Conservation (phyloP, 1,139 yeast species). For the Yamadazyma atlantica region DNA sequence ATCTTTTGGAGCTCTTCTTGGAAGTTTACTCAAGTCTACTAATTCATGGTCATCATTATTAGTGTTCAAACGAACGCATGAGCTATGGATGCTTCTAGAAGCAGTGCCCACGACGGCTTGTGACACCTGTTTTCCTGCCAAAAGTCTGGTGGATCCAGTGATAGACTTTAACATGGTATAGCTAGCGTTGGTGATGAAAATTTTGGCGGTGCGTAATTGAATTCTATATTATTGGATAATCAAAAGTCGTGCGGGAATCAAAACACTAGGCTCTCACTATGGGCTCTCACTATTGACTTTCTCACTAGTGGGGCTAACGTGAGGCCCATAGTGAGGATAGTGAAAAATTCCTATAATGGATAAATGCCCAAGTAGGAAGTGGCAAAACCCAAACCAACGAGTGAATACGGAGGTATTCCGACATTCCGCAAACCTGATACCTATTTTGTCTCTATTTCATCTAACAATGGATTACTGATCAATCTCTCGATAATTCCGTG, state of each 20-base stretch:
- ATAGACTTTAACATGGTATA: slow-evolving; percentile 1
- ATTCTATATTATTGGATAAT: slow-evolving; percentile 3
- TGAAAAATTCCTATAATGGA: too few relatives aligned
- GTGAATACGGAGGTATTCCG: too few relatives aligned
- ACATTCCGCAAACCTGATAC: too few relatives aligned
- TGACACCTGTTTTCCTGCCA: background rate
- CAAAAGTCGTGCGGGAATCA: background rate
- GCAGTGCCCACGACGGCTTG: background rate
- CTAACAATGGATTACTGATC: too few relatives aligned
- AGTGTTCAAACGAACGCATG: background rate
- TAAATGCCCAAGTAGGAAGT: too few relatives aligned
- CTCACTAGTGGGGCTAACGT: too few relatives aligned
- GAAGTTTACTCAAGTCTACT: slow-evolving; percentile 37
- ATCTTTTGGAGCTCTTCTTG: slow-evolving; percentile 38
- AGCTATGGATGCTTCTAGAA: background rate
- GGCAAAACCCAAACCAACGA: too few relatives aligned
- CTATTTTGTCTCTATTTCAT: too few relatives aligned
- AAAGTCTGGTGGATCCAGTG: background rate
- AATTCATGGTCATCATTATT: slow-evolving; percentile 23
- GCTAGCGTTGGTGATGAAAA: background rate
- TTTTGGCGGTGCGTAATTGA: slow-evolving; percentile 4
- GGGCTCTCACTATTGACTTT: too few relatives aligned
- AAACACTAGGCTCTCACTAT: too few relatives aligned
- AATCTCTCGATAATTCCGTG: too few relatives aligned
- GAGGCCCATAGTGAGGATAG: too few relatives aligned